Percentiles rank a stretch among this genome's conserved stretches.
Evolutionary conservation across 108 stramenopile genomes (phyloP).

Genomic region (Nannochloropsis salina): DNA sequence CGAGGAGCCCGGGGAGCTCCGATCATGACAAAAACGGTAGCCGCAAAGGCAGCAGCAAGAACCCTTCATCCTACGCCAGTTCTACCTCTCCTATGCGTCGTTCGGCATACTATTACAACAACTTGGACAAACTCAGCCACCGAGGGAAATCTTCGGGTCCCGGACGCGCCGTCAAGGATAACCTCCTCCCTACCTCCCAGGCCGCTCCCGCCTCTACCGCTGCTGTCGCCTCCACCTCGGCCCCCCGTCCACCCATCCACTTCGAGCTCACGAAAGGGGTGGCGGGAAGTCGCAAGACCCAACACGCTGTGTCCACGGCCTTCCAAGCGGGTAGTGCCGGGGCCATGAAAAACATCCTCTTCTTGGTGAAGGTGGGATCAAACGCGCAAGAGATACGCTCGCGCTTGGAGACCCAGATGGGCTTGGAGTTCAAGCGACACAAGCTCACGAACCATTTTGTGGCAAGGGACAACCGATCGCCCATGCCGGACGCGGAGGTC

Average conservation of each 20-base stretch:
- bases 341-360: not conserved
- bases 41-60: not conserved
- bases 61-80: not conserved
- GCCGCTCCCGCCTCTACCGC: not conserved
- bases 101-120: not conserved
- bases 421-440: not conserved
- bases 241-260: slow-evolving; percentile 2
- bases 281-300: not conserved
- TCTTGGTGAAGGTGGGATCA: slow-evolving; percentile 6
- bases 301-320: not conserved
- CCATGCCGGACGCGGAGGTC: not conserved
- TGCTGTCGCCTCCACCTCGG: not conserved
- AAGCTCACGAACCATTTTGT: slow-evolving; percentile 9
- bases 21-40: not conserved
- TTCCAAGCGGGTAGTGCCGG: not conserved
- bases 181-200: not conserved
- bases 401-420: not conserved
- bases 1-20: too few relatives aligned
- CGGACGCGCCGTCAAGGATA: not conserved
- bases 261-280: slow-evolving; percentile 13
- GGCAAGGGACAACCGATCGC: not conserved
- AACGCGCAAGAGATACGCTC: not conserved
- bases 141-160: not conserved
- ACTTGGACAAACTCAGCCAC: not conserved
- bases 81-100: not conserved